Percentiles rank a stretch among this genome's conserved stretches.
Conservation (phyloP, 148 eudicot species). For the Pharnaceum exiguum region DNA sequence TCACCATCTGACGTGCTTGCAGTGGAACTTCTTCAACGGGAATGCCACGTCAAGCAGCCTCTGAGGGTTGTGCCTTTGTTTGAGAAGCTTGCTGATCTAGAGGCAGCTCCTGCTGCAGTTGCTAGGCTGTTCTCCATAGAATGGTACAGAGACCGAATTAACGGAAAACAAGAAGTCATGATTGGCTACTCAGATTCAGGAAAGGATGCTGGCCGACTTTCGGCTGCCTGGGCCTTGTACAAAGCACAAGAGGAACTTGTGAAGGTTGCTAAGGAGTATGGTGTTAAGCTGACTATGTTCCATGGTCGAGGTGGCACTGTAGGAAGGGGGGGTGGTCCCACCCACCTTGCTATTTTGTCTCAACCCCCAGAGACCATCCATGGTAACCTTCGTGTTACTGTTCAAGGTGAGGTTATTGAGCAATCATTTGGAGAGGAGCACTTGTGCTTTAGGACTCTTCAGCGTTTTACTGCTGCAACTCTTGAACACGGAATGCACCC, state of each 20-base stretch:
- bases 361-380: slow-evolving; percentile 92
- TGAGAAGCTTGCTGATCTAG: slow-evolving; percentile 87
- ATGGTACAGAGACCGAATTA: slow-evolving; percentile 75
- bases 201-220: slow-evolving; percentile 92
- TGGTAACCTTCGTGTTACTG: slow-evolving; percentile 92
- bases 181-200: slow-evolving; percentile 97
- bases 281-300: slow-evolving; percentile 92
- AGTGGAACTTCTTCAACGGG: slow-evolving; percentile 92
- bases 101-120: slow-evolving; percentile 92
- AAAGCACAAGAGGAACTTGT: slow-evolving; percentile 98
- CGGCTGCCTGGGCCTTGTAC: slow-evolving; percentile 95
- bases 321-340: slow-evolving; percentile 98
- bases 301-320: slow-evolving; percentile 99
- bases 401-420: slow-evolving; percentile 98
- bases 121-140: slow-evolving; percentile 85
- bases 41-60: slow-evolving; percentile 82
- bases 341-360: slow-evolving; percentile 95
- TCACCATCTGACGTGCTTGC: slow-evolving; percentile 95
- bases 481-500: slow-evolving; percentile 99
- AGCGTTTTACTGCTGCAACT: slow-evolving; percentile 92
- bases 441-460: slow-evolving; percentile 94
- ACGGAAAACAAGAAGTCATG: slow-evolving; percentile 98
- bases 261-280: slow-evolving; percentile 74
- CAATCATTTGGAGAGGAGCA: slow-evolving; percentile 97
- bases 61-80: slow-evolving; percentile 90